Base-by-base conservation (phyloP, 106 monocot species). In the Allium fistulosum region DNA sequence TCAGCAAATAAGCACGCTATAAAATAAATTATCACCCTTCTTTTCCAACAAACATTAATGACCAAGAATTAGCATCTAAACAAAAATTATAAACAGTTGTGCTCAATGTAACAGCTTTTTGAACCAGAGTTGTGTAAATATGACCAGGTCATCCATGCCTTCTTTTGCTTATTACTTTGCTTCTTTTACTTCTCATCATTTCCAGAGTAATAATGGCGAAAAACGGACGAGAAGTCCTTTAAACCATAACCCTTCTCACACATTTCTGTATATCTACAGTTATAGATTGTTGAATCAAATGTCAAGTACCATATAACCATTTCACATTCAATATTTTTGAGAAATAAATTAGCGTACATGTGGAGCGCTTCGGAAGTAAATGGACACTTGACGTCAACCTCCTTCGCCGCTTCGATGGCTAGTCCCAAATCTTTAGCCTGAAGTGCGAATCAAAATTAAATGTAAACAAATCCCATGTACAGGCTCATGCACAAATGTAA, bases 341-440 rank as follows among this genome's bases (percentile, higher is more conserved):
- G 9, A 22, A 46, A 46, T 9, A 49, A 47, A 58, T 50, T 37
- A 27, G 67, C 82, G 82, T 55, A 99, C 99, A 99, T 83, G 17
- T 90, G 65, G n/a, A 69, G 76, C 47, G 87, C 86, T 66, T 81
- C 70, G 18, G 79, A 66, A 64, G 82, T 74, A 45, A 99, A 69
- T 7, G 89, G 89, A 47, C 84, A 87, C 15, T 76, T 80, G 53
- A 77, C 76, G 22, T 80, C 77, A 53, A 83, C 71, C 59, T 76
- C 90, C 52, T 75, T 69, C 47, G 87, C 82, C 11, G 93, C 90
- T 62, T 84, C 52, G 27, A 73, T 68, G 46, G 92, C 92, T 59
- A 99, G 81, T 26, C 53, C 68, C 75, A 99, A 78, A 60, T 99
- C 99, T 76, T 99, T 99, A 14, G 93, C 82, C 99, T 99, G 78